A percentile compares a stretch with the other conserved stretches of the same genome.
Conservation (phyloP, 2,329 filamentous ascomycete species). For the Neodidymelliopsis sp. region DNA sequence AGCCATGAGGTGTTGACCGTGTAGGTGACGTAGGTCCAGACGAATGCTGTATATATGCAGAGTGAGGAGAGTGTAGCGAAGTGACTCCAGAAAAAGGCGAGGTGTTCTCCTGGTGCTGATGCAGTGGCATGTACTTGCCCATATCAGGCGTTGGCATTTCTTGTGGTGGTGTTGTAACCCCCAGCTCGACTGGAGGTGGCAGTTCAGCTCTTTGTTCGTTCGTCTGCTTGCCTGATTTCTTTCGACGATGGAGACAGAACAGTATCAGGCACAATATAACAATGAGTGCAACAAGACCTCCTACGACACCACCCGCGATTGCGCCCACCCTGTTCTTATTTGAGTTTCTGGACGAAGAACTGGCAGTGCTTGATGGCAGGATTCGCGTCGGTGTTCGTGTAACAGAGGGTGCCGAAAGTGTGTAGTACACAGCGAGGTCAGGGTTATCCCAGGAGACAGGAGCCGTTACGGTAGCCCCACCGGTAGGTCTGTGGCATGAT, state of each 20-base stretch:
- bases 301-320: constrained; percentile 52
- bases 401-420: constrained; percentile 56
- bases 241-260: constrained; percentile 48
- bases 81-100: constrained; percentile 4
- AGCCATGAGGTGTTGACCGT: constrained; percentile 9
- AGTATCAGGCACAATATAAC: constrained; percentile 43
- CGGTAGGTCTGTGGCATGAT: constrained; percentile 49
- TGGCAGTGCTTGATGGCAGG: constrained; percentile 39
- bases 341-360: constrained; percentile 13
- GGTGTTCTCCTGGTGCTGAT: constrained; percentile 28
- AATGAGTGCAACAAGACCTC: constrained; percentile 46
- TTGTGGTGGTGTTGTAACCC: constrained; percentile 36
- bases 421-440: constrained; percentile 64
- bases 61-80: constrained; percentile 24
- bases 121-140: constrained; percentile 40
- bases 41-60: constrained; percentile 29
- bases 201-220: constrained; percentile 14
- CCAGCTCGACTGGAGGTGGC: constrained; percentile 42
- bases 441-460: constrained; percentile 60
- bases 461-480: constrained; percentile 61
- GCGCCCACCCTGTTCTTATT: constrained; percentile 44
- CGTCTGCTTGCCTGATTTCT: constrained; percentile 38
- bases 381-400: constrained; percentile 61
- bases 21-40: constrained; percentile 26
- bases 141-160: constrained; percentile 37